Base-by-base conservation (phyloP, 345 rosid species). In the Pistacia integerrima region DNA sequence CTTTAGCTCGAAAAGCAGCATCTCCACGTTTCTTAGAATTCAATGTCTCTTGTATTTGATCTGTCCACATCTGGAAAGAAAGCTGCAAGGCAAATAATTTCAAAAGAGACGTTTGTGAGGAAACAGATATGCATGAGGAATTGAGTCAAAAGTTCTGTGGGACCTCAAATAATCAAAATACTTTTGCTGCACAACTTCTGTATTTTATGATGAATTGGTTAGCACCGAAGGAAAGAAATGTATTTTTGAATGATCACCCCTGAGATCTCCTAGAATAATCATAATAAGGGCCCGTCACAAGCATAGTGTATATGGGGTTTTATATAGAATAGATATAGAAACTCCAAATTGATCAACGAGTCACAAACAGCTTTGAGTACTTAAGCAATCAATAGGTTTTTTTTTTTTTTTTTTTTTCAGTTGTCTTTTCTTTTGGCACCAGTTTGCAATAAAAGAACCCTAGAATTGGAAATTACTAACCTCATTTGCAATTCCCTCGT, bases 401-500 rank as follows among this genome's bases (percentile, higher is more conserved):
- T 13, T 13, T 49, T 10, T 49, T 49, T 49, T 49, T 13, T 13
- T 49, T 10, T 49, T 49, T 7, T 9, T 35, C 2, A 13, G 18
- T 30, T 33, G 0, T 10, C 1, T 14, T 14, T 20, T 22, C 3
- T 35, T 3, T 54, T 52, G 38, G 33, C n/a, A 74, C 57, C 48
- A 46, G 25, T 46, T 56, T 33, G 49, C 48, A 78, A n/a, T 18
- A 67, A 81, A 17, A 30, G 30, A 17, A n/a, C 30, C 17, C 57
- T 11, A 38, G 41, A 20, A n/a, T 18, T 22, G n/a, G 75, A 44
- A 51, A 73, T 28, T 33, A 68, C 82, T 78, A 44, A 91, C 97
- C 93, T 91, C 97, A 86, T 87, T 91, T 74, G 96, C 96, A 54
- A 86, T 76, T 16, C 96, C 97, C 61, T 91, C 96, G 48, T 93